Evolutionary conservation across 2,329 filamentous ascomycete genomes (phyloP).

Genomic region (Fusarium palustre): DNA sequence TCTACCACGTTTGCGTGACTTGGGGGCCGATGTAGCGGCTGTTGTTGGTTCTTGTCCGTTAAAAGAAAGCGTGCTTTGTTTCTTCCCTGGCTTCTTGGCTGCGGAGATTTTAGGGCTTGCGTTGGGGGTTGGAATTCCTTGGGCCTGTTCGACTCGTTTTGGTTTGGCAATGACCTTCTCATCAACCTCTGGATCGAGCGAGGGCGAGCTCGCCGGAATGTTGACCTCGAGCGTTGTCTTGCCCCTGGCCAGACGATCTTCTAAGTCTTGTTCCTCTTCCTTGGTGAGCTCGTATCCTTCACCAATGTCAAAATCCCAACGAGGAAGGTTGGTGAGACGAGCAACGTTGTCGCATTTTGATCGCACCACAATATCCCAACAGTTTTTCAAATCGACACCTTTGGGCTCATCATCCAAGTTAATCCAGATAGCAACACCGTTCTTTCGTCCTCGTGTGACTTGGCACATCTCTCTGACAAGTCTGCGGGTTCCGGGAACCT

Average conservation of each 20-base stretch:
- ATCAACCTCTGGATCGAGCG: constrained; percentile 33
- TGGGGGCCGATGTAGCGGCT: constrained; percentile 41
- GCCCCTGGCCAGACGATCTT: constrained; percentile 2
- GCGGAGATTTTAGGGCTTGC: constrained; percentile 65
- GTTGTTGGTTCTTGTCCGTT: constrained; percentile 36
- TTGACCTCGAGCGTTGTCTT: constrained; percentile 53
- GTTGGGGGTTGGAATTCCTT: constrained; percentile 68
- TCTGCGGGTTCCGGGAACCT: constrained; percentile 90
- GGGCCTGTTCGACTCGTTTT: constrained; percentile 57
- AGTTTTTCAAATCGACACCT: constrained; percentile 86
- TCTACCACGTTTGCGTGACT: constrained; percentile 53
- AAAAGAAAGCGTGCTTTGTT: constrained; percentile 66
- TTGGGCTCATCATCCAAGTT: constrained; percentile 88
- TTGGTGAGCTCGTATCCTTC: constrained; percentile 61
- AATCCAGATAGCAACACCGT: constrained; percentile 93
- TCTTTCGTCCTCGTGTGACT: constrained; percentile 82
- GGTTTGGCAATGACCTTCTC: constrained; percentile 50
- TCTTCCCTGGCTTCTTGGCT: constrained; percentile 56
- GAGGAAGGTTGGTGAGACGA: constrained; percentile 72
- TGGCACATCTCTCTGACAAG: constrained; percentile 92
- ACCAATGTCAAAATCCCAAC: constrained; percentile 67
- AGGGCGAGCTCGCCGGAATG: constrained; percentile 42
- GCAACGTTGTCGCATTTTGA: constrained; percentile 92
- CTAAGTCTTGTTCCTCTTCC: constrained; percentile 47
- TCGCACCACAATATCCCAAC: constrained; percentile 91